phyloP scores from a whole-genome alignment of 2,329 filamentous ascomycete genomes.

The Claviceps lovelessii region DNA sequence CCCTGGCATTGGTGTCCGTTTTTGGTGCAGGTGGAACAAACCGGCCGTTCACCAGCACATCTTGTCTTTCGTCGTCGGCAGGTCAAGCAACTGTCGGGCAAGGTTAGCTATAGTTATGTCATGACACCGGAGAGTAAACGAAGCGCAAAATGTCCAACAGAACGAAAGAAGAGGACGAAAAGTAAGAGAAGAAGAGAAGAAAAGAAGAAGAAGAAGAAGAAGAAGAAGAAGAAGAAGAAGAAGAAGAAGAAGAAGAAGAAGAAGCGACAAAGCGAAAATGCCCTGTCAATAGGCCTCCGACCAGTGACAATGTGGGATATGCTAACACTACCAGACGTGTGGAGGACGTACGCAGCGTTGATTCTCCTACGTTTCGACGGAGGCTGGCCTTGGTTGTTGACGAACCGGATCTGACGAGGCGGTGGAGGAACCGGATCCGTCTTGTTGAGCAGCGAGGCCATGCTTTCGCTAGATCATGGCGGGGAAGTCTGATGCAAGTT shows the following conservation, averaged over 20 bases:
- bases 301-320: not conserved
- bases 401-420: slow-evolving; percentile 55
- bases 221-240: no score
- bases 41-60: slow-evolving; percentile 58
- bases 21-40: slow-evolving; percentile 58
- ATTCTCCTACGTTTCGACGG: slow-evolving; percentile 67
- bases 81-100: slow-evolving; percentile 43
- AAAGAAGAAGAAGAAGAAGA: not conserved
- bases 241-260: not conserved
- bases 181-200: no score
- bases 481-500: slow-evolving; percentile 6
- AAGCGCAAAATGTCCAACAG: not conserved
- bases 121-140: not conserved
- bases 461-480: slow-evolving; percentile 25
- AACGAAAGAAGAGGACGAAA: no score
- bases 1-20: slow-evolving; percentile 57
- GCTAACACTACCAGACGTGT: not conserved
- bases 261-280: not conserved
- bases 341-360: slow-evolving; percentile 53
- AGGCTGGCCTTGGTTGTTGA: slow-evolving; percentile 68
- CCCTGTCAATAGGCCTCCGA: not conserved
- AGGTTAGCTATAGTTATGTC: not conserved
- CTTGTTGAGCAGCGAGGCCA: slow-evolving; percentile 32
- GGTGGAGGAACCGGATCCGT: slow-evolving; percentile 26
- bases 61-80: slow-evolving; percentile 65